These are phyloP conservation scores for Phytophthora quininea DNA, from an alignment of 352 stramenopile genomes.

Conservation along the genomic window DNA sequence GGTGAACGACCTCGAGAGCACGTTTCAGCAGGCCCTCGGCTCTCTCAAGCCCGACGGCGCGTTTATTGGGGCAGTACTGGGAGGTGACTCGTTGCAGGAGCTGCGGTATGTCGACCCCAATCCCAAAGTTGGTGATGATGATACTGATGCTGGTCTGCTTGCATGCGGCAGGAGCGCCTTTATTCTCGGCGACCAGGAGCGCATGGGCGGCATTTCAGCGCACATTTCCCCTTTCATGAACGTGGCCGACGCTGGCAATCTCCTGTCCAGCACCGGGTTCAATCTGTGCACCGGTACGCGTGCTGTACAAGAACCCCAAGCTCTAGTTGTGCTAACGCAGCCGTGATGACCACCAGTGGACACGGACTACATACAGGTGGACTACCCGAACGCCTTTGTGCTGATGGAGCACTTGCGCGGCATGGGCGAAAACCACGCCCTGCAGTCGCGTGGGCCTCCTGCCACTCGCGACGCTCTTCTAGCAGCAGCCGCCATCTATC, in stretches of 20 bases:
- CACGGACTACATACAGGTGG: slow-evolving; percentile 95
- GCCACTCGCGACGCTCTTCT: slow-evolving; percentile 94
- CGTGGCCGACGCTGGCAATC: slow-evolving; percentile 93
- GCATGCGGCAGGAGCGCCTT: slow-evolving; percentile 81
- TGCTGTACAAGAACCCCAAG: neutral
- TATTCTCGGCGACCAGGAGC: slow-evolving; percentile 95
- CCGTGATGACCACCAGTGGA: slow-evolving; percentile 75
- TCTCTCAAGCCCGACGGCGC: slow-evolving; percentile 96
- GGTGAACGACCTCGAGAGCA: slow-evolving; percentile 96
- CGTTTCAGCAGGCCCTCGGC: slow-evolving; percentile 77
- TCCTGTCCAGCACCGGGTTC: slow-evolving; percentile 94
- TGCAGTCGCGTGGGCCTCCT: slow-evolving; percentile 58
- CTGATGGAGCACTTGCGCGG: slow-evolving; percentile 95
- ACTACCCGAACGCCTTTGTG: slow-evolving; percentile 95
- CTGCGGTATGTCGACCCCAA: slow-evolving; percentile 69
- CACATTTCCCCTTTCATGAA: slow-evolving; percentile 97
- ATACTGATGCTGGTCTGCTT: neutral
- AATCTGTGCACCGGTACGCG: slow-evolving; percentile 88
- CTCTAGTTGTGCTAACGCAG: neutral
- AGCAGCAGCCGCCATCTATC: slow-evolving; percentile 94
- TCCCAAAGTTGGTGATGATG: neutral
- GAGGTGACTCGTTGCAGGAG: slow-evolving; percentile 95
- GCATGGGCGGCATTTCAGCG: slow-evolving; percentile 93
- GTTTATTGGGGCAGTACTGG: slow-evolving; percentile 96
- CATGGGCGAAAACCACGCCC: slow-evolving; percentile 97